Evolutionary conservation across 768 basidiomycete genomes (phyloP).

Genomic region (Hygrophorus pudorinus): DNA sequence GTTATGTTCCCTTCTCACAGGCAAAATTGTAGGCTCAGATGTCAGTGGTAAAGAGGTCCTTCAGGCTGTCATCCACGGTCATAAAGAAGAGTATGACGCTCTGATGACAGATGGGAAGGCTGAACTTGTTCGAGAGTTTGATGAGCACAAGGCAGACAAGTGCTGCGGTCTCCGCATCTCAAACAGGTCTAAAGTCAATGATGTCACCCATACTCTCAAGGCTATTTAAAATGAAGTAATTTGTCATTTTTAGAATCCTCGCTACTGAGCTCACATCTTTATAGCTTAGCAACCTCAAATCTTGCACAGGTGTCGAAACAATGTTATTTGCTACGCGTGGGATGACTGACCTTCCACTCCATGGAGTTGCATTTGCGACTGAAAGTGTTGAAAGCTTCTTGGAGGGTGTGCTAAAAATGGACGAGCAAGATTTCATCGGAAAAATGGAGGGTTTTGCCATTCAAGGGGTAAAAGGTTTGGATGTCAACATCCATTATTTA

Average conservation of each 20-base stretch:
- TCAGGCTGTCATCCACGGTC: background rate
- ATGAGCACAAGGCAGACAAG: background rate
- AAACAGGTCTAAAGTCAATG: background rate
- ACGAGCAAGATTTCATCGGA: conserved; percentile 10
- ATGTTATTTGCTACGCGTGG: conserved; percentile 9
- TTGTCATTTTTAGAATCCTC: background rate
- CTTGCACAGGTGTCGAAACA: conserved; percentile 10
- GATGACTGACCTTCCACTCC: conserved; percentile 4
- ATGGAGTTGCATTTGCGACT: conserved; percentile 8
- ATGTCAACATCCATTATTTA: background rate
- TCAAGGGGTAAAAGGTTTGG: conserved; percentile 10
- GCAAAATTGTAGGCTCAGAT: no score
- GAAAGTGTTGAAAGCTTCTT: conserved; percentile 10
- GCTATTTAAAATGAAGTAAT: conserved; percentile 9
- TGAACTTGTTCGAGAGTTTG: background rate
- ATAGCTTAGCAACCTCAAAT: conserved; percentile 9
- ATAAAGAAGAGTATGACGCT: background rate
- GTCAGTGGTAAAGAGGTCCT: background rate
- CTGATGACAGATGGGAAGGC: background rate
- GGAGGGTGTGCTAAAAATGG: conserved; percentile 7
- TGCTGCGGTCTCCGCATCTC: background rate
- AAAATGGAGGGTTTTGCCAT: conserved; percentile 12
- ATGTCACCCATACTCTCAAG: background rate
- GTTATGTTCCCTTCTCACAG: background rate
- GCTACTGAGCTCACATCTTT: background rate